A percentile compares a stretch with the other conserved stretches of the same genome.
phyloP scores from a whole-genome alignment of 1,284 basidiomycete genomes.

The Gomphus bonarii region DNA sequence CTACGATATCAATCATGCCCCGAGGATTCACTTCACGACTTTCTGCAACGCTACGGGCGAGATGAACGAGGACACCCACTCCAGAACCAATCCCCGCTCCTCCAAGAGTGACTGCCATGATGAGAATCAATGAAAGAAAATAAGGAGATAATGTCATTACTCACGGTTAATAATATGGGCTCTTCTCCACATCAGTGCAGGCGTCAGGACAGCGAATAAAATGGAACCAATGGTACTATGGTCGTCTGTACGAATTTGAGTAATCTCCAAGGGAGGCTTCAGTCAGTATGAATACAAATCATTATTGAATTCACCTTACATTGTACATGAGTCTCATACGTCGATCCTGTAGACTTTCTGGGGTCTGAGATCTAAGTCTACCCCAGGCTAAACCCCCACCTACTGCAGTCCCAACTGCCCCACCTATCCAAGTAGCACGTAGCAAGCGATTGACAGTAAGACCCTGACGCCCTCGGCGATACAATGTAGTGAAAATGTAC shows the following conservation, averaged over 20 bases:
- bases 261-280: slow-evolving; percentile 30
- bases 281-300: not conserved
- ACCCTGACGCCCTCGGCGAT: slow-evolving; percentile 40
- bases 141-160: slow-evolving; percentile 17
- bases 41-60: slow-evolving; percentile 37
- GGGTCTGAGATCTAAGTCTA: slow-evolving; percentile 30
- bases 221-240: slow-evolving; percentile 60
- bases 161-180: slow-evolving; percentile 45
- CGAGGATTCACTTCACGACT: slow-evolving; percentile 31
- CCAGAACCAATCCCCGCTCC: slow-evolving; percentile 58
- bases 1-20: not conserved
- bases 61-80: slow-evolving; percentile 46
- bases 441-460: slow-evolving; percentile 50
- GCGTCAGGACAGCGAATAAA: slow-evolving; percentile 47
- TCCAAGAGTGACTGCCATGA: slow-evolving; percentile 46
- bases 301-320: slow-evolving; percentile 26
- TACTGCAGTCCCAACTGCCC: slow-evolving; percentile 37
- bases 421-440: slow-evolving; percentile 60
- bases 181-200: slow-evolving; percentile 59
- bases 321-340: slow-evolving; percentile 40
- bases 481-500: slow-evolving; percentile 43
- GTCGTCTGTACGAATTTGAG: slow-evolving; percentile 49
- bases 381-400: slow-evolving; percentile 37
- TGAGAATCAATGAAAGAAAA: not conserved
- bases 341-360: slow-evolving; percentile 29